A percentile compares a stretch with the other conserved stretches of the same genome.
Conservation (phyloP, 345 rosid genomes). For the Ceriops decandra region DNA sequence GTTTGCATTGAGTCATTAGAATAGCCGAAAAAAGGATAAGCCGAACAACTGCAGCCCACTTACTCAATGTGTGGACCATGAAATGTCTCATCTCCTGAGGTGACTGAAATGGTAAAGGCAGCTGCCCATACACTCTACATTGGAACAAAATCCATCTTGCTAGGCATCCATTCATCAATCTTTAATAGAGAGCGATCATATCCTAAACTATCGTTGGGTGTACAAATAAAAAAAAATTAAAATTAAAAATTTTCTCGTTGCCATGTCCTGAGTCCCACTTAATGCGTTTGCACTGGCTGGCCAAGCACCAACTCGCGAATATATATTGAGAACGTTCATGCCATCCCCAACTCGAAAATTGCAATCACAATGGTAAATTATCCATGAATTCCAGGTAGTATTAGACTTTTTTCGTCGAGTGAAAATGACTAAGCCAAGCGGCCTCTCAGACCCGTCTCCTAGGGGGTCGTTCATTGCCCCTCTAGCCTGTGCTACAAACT, state of each 20-base stretch:
- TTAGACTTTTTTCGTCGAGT: too few species aligned
- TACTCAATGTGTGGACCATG: conserved; percentile 19
- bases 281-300: conserved; percentile 19
- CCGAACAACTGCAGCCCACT: conserved; percentile 25
- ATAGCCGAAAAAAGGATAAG: neutral
- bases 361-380: too few species aligned
- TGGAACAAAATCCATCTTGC: neutral
- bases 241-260: conserved; percentile 8
- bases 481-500: too few species aligned
- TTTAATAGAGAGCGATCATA: too few species aligned
- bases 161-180: too few species aligned
- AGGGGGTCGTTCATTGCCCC: too few species aligned
- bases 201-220: neutral
- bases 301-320: conserved; percentile 16
- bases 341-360: too few species aligned
- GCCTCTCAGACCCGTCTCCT: too few species aligned
- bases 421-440: too few species aligned
- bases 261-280: neutral
- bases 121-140: conserved; percentile 3
- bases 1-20: too few species aligned
- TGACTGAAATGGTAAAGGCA: conserved; percentile 16
- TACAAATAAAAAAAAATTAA: neutral
- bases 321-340: conserved; percentile 3
- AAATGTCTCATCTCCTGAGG: conserved; percentile 26
- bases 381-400: too few species aligned